Base-by-base conservation (phyloP, 768 basidiomycete species). In the Lentinula boryana region DNA sequence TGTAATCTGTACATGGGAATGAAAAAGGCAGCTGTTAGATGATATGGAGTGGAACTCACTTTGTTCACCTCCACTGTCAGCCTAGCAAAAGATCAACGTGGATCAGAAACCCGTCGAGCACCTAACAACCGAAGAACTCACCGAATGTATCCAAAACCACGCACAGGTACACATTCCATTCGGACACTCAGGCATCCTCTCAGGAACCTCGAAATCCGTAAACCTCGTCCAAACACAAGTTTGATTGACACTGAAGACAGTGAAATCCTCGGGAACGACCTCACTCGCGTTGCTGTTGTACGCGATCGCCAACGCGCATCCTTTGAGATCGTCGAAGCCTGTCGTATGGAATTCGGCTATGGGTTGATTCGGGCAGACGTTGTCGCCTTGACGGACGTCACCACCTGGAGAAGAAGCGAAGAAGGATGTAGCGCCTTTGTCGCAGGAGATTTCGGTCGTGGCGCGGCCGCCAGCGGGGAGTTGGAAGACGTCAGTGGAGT, bases 111-210 rank as follows among this genome's bases (percentile, higher is more conserved):
- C 43, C 5, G 0, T 5, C 40, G 10, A 36, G 5, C 9, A 3
- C 15, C 56, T 0, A 32, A 36, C 13, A 10, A n/a, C 8, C 13
- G 33, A 46, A 27, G 15, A 10, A 68, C 79, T 13, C 63, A 79
- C 80, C 0, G 82, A 80, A 69, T 89, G 85, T 27, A 88, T 83
- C 88, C 87, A 90, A 68, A 87, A 87, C 73, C 82, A 90, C 2
- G 88, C 82, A 70, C 88, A 92, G 35, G 78, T 78, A 66, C 88
- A 91, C 18, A 81, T 81, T 16, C 80, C 82, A 0, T 76, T 65
- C 0, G 86, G 85, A 65, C 89, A 91, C 8, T 85, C 74, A 0
- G 89, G 89, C 85, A 91, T 85, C 10, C 72, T 73, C 16, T 68
- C 77, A 0, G 90, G 91, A 5, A 92, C 86, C 51, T 79, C 67